Evolutionary conservation across 208 protist genomes (phyloP).

Genomic region (Trypanosomatidae sp.): DNA sequence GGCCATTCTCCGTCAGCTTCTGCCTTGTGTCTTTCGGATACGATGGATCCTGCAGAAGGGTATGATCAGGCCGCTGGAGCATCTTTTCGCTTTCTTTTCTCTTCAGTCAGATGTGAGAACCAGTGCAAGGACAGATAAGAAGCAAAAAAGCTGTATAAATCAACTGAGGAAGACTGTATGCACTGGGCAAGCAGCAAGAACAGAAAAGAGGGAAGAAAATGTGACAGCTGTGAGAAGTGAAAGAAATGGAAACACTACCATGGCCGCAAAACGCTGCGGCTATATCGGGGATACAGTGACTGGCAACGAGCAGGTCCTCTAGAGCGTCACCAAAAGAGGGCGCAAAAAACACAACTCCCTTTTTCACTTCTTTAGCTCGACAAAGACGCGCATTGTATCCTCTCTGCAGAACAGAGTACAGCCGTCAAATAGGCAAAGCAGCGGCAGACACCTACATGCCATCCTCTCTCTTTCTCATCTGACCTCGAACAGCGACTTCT

Average conservation of each 20-base stretch:
- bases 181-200: not conserved
- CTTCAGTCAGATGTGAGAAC: not conserved
- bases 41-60: constrained; percentile 76
- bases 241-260: not conserved
- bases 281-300: not conserved
- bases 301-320: not conserved
- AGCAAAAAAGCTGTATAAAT: not conserved
- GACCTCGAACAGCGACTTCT: constrained; percentile 38
- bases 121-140: not conserved
- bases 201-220: not conserved
- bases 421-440: not conserved
- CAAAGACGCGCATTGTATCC: not conserved
- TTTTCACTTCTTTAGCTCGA: not conserved
- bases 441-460: not conserved
- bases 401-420: not conserved
- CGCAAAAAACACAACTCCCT: not conserved
- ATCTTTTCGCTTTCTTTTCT: constrained; percentile 28
- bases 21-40: constrained; percentile 56
- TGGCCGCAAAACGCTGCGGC: not conserved
- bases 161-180: constrained; percentile 1
- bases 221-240: not conserved
- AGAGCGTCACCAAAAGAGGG: not conserved
- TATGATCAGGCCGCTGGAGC: constrained; percentile 70
- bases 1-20: constrained; percentile 61
- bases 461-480: not conserved